These are phyloP conservation scores for Tuber umbilicatum DNA, from an alignment of 495 filamentous ascomycete genomes.

Conservation along the genomic window DNA sequence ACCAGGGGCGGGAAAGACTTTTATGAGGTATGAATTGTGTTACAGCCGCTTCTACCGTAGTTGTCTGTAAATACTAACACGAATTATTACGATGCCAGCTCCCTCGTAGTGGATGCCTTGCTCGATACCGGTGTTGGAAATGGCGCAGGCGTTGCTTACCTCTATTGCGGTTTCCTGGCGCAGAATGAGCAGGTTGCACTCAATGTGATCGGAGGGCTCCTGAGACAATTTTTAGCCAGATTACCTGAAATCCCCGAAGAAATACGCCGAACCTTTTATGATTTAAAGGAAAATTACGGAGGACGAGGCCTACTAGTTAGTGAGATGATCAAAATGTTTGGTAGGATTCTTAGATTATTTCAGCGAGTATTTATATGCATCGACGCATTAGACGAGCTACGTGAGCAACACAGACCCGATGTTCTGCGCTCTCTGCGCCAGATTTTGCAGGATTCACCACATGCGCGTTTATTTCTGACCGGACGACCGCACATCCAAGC, in stretches of 20 bases:
- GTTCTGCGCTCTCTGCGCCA: constrained; percentile 8
- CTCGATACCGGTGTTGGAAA: neutral
- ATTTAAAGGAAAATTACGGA: neutral
- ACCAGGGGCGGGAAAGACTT: neutral
- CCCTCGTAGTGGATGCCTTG: neutral
- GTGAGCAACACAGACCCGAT: constrained; percentile 10
- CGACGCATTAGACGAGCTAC: constrained; percentile 21
- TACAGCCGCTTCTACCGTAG: neutral
- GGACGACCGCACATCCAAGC: constrained; percentile 15
- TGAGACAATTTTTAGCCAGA: neutral
- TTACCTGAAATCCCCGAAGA: neutral
- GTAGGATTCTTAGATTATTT: neutral
- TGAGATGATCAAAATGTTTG: neutral
- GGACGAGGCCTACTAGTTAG: neutral
- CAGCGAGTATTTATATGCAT: constrained; percentile 10
- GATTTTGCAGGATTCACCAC: neutral
- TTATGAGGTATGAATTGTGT: neutral
- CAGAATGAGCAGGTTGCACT: neutral
- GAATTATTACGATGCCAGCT: neutral
- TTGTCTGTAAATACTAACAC: neutral
- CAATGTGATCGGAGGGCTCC: neutral
- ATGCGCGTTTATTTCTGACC: constrained; percentile 18
- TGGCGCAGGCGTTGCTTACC: neutral
- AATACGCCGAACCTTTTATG: neutral
- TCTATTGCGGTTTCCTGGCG: neutral